Conservation (phyloP, 2,329 filamentous ascomycete genomes). For the Pseudocercospora macadamiae region DNA sequence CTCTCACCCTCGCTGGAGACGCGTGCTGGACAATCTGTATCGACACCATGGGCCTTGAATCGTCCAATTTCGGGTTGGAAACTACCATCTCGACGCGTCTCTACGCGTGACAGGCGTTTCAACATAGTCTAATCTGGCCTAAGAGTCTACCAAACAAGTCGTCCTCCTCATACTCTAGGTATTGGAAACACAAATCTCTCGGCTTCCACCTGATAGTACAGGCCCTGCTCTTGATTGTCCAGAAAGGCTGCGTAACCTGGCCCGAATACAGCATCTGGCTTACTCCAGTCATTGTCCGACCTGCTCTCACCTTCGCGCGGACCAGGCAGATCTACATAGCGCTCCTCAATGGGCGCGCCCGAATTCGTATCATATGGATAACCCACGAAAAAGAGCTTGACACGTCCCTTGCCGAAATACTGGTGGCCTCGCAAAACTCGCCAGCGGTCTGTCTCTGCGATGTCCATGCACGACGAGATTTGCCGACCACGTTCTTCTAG, state of each 20-base stretch:
- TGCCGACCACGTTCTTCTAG: not conserved
- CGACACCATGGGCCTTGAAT: too few species aligned
- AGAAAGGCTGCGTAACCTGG: not conserved
- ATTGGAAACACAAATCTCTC: not conserved
- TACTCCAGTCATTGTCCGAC: not conserved
- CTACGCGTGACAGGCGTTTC: too few species aligned
- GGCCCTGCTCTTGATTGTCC: not conserved
- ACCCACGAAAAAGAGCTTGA: not conserved
- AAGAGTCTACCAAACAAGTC: too few species aligned
- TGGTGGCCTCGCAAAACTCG: not conserved
- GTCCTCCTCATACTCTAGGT: not conserved
- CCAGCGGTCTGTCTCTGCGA: not conserved
- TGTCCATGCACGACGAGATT: not conserved
- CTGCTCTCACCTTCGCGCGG: not conserved
- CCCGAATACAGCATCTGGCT: not conserved
- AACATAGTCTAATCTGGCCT: too few species aligned
- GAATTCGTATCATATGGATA: not conserved
- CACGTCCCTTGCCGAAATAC: not conserved
- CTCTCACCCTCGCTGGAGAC: too few species aligned
- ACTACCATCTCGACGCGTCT: too few species aligned
- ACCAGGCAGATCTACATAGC: not conserved
- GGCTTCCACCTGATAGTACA: not conserved
- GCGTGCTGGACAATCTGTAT: too few species aligned
- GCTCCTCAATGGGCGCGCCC: not conserved
- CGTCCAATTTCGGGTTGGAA: too few species aligned